Base-by-base conservation (phyloP, 2,329 filamentous ascomycete species). In the Arthrobotrys conoides region DNA sequence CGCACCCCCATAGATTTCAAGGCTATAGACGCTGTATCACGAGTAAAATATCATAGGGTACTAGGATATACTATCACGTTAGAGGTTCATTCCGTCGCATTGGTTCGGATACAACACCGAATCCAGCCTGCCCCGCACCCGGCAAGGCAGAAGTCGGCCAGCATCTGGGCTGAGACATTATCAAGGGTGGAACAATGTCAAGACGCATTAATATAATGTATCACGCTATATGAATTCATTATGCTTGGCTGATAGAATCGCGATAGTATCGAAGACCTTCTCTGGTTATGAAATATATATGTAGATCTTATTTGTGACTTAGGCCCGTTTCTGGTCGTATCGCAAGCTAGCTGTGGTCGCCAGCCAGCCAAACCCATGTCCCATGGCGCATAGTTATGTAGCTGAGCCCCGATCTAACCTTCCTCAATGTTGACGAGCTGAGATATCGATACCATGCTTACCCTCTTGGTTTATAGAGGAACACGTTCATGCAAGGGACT, bases 91-190 rank as follows among this genome's bases (percentile, higher is more conserved):
- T 27, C 57, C 22, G 20, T 22, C 33, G 14, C 33, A 61, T 44
- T 61, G 57, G 57, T 44, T 18, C 57, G 36, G 33, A n/a, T 22
- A n/a, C 33, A 41, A n/a, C 10, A 18, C 57, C 36, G 20, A 36
- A 61, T 61, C 12, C 9, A 44, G 57, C 14, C 12, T 61, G 20
- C 14, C 53, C 53, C 53, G 53, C 30, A 59, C 53, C 53, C 53
- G 12, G 53, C 30, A 59, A 59, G 53, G 53, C 57, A 61, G 57
- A 61, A 61, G 57, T 24, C 20, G 44, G 20, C 16, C 8, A 46
- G 44, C 27, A 3, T 30, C 27, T 30, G 6, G 27, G 27, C 6
- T 44, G 20, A 61, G 57, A 61, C 57, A 41, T 44, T 38, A 3
- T 38, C 53, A 14, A 33, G 44, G 44, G 44, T 46, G 2, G 8